These are phyloP conservation scores for Firmiana major DNA, from an alignment of 345 rosid genomes.

Conservation along the genomic window DNA sequence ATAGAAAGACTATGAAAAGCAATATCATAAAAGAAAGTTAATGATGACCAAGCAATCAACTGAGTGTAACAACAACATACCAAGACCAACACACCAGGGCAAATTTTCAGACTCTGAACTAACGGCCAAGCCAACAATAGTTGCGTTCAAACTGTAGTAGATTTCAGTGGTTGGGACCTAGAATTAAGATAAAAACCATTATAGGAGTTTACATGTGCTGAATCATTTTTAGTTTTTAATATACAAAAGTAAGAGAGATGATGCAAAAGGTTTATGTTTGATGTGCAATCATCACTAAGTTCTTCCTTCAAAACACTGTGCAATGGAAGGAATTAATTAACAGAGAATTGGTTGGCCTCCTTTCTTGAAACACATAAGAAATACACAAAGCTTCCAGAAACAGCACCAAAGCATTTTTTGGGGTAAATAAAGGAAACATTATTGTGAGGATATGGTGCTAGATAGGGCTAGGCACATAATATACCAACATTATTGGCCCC, in stretches of 20 bases:
- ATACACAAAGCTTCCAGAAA: neutral
- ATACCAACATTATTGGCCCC: neutral
- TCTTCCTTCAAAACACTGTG: neutral
- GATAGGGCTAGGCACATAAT: neutral
- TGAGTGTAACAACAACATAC: conserved; percentile 35
- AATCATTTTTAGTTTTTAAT: neutral
- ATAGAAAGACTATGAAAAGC: neutral
- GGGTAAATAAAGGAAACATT: neutral
- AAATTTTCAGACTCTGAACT: conserved; percentile 55
- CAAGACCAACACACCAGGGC: conserved; percentile 82
- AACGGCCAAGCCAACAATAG: conserved; percentile 85
- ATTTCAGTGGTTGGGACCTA: conserved; percentile 67
- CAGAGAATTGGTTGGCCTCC: neutral
- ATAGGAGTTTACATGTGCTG: neutral
- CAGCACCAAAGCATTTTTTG: neutral
- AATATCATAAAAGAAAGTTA: neutral
- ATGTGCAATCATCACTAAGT: conserved; percentile 3
- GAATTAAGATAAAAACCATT: conserved; percentile 20
- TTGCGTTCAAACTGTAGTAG: conserved; percentile 76
- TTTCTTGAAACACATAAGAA: neutral
- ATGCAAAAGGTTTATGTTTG: neutral
- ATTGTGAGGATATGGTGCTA: neutral
- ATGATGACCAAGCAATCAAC: neutral
- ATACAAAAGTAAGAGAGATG: neutral
- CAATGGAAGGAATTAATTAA: conserved; percentile 5